Conservation (phyloP, 2,329 filamentous ascomycete species). For the Xylariaceae sp. region DNA sequence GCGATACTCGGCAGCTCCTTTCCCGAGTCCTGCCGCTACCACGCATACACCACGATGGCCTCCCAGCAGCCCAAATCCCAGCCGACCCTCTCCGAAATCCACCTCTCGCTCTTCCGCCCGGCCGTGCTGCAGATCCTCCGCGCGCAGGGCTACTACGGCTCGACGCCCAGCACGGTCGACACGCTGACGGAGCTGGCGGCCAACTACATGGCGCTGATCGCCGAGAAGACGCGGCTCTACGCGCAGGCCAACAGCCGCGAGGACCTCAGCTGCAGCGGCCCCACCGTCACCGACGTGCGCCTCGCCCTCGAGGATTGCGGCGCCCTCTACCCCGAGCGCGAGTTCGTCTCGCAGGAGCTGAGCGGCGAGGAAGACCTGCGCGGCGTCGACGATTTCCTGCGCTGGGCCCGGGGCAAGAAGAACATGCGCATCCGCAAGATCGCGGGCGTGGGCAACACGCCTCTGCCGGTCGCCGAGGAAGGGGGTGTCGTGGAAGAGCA, state of each 20-base stretch:
- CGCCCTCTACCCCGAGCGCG: constrained; percentile 64
- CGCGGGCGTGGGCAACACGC: constrained; percentile 66
- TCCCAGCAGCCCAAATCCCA: constrained; percentile 15
- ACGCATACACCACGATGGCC: constrained; percentile 15
- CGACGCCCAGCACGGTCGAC: constrained; percentile 77
- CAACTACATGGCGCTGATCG: constrained; percentile 73
- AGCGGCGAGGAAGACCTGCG: constrained; percentile 69
- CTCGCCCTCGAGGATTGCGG: constrained; percentile 81
- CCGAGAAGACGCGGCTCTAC: constrained; percentile 66
- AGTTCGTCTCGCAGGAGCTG: constrained; percentile 65
- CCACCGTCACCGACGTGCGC: constrained; percentile 72
- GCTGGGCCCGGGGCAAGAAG: constrained; percentile 70
- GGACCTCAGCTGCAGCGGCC: constrained; percentile 24
- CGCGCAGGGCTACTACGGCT: constrained; percentile 82
- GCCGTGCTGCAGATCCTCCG: constrained; percentile 87
- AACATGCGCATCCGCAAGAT: constrained; percentile 80
- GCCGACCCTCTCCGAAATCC: constrained; percentile 20
- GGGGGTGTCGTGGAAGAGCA: constrained; percentile 47
- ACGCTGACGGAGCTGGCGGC: constrained; percentile 82
- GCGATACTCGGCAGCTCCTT: too few relatives aligned
- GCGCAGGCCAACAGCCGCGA: constrained; percentile 61
- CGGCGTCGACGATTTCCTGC: constrained; percentile 72
- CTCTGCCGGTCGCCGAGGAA: constrained; percentile 29
- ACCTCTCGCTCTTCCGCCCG: constrained; percentile 77
- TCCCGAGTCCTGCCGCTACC: not conserved